Conservation (phyloP, 768 basidiomycete species). For the Rhodosporidiobolus odoratus region DNA sequence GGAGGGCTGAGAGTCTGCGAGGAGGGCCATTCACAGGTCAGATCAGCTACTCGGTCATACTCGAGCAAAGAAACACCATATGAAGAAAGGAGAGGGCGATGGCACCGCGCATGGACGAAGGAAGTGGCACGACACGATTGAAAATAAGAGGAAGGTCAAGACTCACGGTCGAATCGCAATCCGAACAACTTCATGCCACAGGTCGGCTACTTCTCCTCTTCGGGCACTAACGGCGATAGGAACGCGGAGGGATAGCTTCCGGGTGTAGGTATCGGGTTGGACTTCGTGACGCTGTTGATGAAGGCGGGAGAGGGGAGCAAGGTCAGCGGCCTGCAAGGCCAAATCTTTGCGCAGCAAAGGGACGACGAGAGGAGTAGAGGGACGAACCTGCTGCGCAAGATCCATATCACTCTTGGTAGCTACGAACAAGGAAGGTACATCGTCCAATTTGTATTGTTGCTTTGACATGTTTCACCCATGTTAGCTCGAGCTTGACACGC, state of each 20-base stretch:
- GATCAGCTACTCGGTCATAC: no score
- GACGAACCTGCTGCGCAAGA: constrained; percentile 78
- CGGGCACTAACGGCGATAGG: constrained; percentile 91
- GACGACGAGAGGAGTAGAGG: not conserved
- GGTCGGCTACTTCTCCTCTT: constrained; percentile 74
- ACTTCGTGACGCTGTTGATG: constrained; percentile 85
- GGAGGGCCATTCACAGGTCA: no score
- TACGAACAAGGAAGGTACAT: constrained; percentile 91
- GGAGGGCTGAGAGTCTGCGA: constrained; percentile 21
- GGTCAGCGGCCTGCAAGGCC: not conserved
- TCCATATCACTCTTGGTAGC: constrained; percentile 99
- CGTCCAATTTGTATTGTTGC: constrained; percentile 96
- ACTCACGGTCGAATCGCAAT: constrained; percentile 77
- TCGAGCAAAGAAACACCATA: not conserved
- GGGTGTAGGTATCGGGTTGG: constrained; percentile 94
- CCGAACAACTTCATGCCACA: constrained; percentile 76
- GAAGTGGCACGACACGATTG: no score
- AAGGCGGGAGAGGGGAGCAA: not conserved
- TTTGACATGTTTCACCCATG: constrained; percentile 44
- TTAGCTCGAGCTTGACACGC: not conserved
- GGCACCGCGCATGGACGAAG: constrained; percentile 72
- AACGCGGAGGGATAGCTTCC: constrained; percentile 79
- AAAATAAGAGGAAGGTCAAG: no score
- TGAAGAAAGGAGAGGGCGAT: not conserved
- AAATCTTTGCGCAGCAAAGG: not conserved